Conservation (phyloP, 2,329 filamentous ascomycete species). For the Pseudopithomyces chartarum region DNA sequence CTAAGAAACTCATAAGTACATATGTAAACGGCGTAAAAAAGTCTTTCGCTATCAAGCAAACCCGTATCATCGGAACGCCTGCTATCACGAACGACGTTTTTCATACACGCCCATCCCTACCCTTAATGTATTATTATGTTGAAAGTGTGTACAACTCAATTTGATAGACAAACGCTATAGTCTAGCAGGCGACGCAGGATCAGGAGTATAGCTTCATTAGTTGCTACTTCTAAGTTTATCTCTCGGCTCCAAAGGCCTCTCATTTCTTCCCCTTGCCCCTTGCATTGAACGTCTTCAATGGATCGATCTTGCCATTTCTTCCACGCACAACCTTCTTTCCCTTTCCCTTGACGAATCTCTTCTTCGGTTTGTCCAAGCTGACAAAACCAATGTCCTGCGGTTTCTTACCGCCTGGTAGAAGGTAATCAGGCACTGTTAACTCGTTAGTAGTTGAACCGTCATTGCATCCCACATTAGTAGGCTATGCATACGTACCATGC, state of each 20-base stretch:
- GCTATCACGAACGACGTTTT: too few species aligned
- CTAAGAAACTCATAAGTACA: too few species aligned
- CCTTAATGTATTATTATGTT: too few species aligned
- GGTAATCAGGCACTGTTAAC: constrained; percentile 77
- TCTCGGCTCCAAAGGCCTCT: background rate
- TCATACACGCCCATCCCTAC: too few species aligned
- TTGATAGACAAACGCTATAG: too few species aligned
- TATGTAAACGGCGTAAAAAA: too few species aligned
- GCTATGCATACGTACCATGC: constrained; percentile 14
- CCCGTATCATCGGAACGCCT: too few species aligned
- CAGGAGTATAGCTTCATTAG: background rate
- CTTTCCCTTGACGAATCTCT: constrained; percentile 51
- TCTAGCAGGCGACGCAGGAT: too few species aligned
- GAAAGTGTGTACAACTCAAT: too few species aligned
- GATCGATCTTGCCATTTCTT: constrained; percentile 75
- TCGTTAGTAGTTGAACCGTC: background rate
- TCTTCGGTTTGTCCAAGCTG: constrained; percentile 57
- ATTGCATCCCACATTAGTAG: background rate
- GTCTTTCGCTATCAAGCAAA: too few species aligned
- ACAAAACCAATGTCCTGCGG: constrained; percentile 77
- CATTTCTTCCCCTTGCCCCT: constrained; percentile 45
- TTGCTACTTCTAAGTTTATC: background rate
- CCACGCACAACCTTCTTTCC: constrained; percentile 55
- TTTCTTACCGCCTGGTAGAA: constrained; percentile 78
- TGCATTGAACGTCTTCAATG: constrained; percentile 82